Evolutionary conservation across 2,329 filamentous ascomycete genomes (phyloP).

Genomic region (Fusarium sublunatum): DNA sequence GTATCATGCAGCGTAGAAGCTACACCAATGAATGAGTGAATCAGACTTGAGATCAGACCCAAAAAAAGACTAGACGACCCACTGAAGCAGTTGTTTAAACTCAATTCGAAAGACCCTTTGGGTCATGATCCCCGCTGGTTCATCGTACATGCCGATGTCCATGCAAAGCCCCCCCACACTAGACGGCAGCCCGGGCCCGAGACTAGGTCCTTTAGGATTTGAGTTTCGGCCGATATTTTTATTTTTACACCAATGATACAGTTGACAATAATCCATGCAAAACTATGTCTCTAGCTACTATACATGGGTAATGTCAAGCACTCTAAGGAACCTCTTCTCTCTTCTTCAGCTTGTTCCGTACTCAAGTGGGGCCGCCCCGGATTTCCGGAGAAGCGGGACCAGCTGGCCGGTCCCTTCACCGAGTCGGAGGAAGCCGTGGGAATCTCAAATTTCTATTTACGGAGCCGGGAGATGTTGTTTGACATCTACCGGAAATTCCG

Average conservation of each 20-base stretch:
- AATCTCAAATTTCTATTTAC: neutral
- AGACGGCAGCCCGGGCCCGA: neutral
- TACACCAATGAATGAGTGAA: neutral
- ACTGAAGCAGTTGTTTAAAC: neutral
- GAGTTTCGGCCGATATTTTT: neutral
- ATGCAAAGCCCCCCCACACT: constrained; percentile 11
- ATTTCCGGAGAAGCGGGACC: constrained; percentile 11
- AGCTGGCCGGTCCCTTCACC: neutral
- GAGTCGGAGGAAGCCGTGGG: neutral
- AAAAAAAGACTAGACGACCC: neutral
- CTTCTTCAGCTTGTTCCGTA: too few species aligned
- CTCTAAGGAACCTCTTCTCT: neutral
- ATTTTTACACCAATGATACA: neutral
- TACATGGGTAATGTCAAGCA: neutral
- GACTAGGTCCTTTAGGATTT: neutral
- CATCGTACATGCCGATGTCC: constrained; percentile 10
- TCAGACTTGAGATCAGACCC: neutral
- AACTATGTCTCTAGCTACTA: too few species aligned
- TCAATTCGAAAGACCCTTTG: neutral
- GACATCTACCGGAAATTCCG: neutral
- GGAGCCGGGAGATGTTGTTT: neutral
- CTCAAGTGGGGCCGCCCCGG: constrained; percentile 10
- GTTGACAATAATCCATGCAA: too few species aligned
- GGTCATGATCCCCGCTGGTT: constrained; percentile 15
- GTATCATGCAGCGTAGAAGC: neutral